A percentile compares a stretch with the other conserved stretches of the same genome.
These are phyloP conservation scores for Sclerotinia spermophila DNA, from an alignment of 2,329 filamentous ascomycete genomes.

Conservation along the genomic window DNA sequence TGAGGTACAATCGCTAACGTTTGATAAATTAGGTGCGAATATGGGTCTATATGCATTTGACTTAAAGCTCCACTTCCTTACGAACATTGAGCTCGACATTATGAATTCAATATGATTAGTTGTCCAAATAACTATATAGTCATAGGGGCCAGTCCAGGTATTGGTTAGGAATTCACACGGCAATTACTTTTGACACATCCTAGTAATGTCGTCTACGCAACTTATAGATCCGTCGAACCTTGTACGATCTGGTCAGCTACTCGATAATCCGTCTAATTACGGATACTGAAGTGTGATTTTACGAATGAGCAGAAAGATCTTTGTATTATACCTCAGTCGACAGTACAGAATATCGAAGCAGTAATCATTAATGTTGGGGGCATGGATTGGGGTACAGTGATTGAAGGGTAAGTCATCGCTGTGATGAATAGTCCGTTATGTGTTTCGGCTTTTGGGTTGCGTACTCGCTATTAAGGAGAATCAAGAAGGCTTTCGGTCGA, in stretches of 20 bases:
- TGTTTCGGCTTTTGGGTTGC: not conserved
- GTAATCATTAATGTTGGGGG: constrained; percentile 6
- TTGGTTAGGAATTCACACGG: constrained; percentile 44
- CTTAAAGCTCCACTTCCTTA: not conserved
- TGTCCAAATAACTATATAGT: constrained; percentile 36
- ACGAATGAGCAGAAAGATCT: constrained; percentile 42
- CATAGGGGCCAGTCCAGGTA: constrained; percentile 45
- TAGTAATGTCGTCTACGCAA: constrained; percentile 44
- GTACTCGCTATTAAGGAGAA: not conserved
- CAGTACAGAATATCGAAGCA: not conserved
- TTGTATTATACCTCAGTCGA: constrained; percentile 47
- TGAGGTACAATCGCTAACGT: not conserved
- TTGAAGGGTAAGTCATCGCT: not conserved
- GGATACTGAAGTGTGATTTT: constrained; percentile 47
- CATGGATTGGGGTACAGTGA: constrained; percentile 2
- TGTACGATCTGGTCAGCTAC: not conserved
- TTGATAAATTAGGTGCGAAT: not conserved
- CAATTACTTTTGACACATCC: constrained; percentile 40
- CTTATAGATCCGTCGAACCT: constrained; percentile 37
- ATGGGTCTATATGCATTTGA: not conserved
- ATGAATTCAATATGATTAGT: not conserved
- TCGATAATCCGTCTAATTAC: constrained; percentile 16
- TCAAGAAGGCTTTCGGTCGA: not conserved
- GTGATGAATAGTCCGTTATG: not conserved
- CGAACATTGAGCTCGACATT: not conserved